A percentile compares a stretch with the other conserved stretches of the same genome.
Evolutionary conservation across 2,329 filamentous ascomycete species (phyloP).

Genomic region (Pseudonectria foliicola): DNA sequence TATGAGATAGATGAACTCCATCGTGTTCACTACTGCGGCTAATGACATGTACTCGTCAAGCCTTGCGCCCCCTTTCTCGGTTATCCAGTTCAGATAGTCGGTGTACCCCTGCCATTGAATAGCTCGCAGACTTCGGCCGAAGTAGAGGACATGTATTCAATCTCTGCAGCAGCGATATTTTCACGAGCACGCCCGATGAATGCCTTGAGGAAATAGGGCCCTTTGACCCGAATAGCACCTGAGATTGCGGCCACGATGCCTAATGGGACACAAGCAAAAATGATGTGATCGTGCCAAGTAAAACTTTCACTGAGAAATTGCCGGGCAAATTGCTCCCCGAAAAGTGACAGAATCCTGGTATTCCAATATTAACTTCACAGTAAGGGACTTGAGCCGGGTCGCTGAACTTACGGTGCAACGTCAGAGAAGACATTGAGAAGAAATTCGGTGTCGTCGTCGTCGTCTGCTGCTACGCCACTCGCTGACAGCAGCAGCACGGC

Average conservation of each 20-base stretch:
- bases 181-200: conserved; percentile 23
- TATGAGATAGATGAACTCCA: too few relatives aligned
- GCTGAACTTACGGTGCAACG: too few relatives aligned
- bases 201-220: conserved; percentile 5
- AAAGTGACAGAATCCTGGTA: conserved; percentile 3
- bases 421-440: too few relatives aligned
- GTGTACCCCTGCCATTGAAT: conserved; percentile 14
- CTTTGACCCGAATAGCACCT: conserved; percentile 18
- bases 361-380: too few relatives aligned
- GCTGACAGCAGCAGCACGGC: too few relatives aligned
- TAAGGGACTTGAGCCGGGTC: too few relatives aligned
- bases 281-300: conserved; percentile 1
- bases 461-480: too few relatives aligned
- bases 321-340: conserved; percentile 2
- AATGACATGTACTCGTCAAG: too few relatives aligned
- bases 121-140: conserved; percentile 24
- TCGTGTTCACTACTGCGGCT: too few relatives aligned
- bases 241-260: conserved; percentile 21
- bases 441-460: too few relatives aligned
- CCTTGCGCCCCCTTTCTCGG: too few relatives aligned
- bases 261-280: conserved; percentile 15
- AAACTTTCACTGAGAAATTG: conserved; percentile 4
- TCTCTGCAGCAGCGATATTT: conserved; percentile 14
- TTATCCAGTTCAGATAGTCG: too few relatives aligned
- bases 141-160: conserved; percentile 24